Evolutionary conservation across 257 asterid genomes (phyloP).

Genomic region (Solanum paucissectum): DNA sequence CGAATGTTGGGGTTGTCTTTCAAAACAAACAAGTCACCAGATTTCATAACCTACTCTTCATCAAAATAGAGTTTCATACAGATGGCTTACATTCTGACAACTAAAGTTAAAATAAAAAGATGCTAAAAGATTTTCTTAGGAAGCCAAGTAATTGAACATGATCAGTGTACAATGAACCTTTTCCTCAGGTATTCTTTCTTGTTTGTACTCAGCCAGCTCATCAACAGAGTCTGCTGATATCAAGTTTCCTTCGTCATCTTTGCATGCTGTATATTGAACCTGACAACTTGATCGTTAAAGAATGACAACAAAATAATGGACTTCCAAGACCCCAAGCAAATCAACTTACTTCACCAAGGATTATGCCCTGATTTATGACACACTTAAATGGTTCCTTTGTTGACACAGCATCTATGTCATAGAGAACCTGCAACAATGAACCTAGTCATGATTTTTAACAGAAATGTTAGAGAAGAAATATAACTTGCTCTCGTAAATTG

Average conservation of each 20-base stretch:
- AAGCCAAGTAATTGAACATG: neutral
- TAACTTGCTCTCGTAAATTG: neutral
- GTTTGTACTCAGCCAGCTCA: constrained; percentile 34
- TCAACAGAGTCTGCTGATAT: constrained; percentile 65
- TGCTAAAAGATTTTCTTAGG: neutral
- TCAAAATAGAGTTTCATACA: neutral
- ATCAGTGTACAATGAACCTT: constrained; percentile 30
- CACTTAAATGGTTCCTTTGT: constrained; percentile 91
- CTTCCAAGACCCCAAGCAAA: constrained; percentile 7
- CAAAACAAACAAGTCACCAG: constrained; percentile 76
- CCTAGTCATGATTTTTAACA: neutral
- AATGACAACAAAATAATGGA: constrained; percentile 5
- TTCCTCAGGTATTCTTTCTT: constrained; percentile 66
- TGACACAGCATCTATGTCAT: constrained; percentile 82
- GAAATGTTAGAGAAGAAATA: neutral
- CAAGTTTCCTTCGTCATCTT: constrained; percentile 68
- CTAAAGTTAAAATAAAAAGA: neutral
- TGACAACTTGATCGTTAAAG: constrained; percentile 32
- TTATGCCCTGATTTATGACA: constrained; percentile 98
- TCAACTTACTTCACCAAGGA: constrained; percentile 87
- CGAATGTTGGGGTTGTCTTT: constrained; percentile 65
- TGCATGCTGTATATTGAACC: constrained; percentile 78
- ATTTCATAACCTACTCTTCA: constrained; percentile 52
- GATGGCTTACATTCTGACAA: neutral
- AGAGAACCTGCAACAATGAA: constrained; percentile 65